A percentile compares a stretch with the other conserved stretches of the same genome.
These are phyloP conservation scores for Austroboletus novae-zelandiae DNA, from an alignment of 1,284 basidiomycete genomes.

Conservation along the genomic window DNA sequence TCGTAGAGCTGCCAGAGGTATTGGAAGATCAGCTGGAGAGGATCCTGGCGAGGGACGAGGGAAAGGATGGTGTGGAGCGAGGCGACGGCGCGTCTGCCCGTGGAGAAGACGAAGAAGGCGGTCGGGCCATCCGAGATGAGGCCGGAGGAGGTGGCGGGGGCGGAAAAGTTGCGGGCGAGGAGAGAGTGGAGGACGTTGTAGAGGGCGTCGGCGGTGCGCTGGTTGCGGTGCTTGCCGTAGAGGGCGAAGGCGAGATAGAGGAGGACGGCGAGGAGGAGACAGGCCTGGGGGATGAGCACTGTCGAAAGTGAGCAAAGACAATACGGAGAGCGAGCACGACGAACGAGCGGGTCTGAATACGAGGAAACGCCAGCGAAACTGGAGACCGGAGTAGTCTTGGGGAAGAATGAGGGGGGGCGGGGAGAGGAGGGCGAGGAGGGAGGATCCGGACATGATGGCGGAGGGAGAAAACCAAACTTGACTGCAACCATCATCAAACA, in stretches of 20 bases:
- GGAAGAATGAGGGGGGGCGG: conserved; percentile 47
- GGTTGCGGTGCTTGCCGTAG: conserved; percentile 55
- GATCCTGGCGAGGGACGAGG: conserved; percentile 80
- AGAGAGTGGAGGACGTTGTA: conserved; percentile 54
- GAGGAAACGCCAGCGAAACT: conserved; percentile 72
- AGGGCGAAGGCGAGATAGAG: conserved; percentile 54
- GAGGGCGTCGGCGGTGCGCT: conserved; percentile 57
- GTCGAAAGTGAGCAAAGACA: background rate
- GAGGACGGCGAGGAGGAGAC: conserved; percentile 51
- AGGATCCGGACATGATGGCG: conserved; percentile 15
- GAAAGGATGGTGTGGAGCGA: conserved; percentile 78
- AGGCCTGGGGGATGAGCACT: conserved; percentile 69
- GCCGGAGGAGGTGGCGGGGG: conserved; percentile 49
- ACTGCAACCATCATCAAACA: conserved; percentile 11
- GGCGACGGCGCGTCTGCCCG: conserved; percentile 73
- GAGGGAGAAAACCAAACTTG: background rate
- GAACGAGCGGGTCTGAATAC: conserved; percentile 78
- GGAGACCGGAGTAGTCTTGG: conserved; percentile 56
- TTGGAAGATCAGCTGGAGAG: conserved; percentile 65
- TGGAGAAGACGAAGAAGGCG: conserved; percentile 83
- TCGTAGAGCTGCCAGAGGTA: conserved; percentile 64
- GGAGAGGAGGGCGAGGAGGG: conserved; percentile 41
- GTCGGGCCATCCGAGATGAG: conserved; percentile 66
- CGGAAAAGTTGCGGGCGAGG: conserved; percentile 67
- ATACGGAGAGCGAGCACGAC: background rate